phyloP scores from a whole-genome alignment of 805 yeast genomes.

The Sugiyamaella smithiae region DNA sequence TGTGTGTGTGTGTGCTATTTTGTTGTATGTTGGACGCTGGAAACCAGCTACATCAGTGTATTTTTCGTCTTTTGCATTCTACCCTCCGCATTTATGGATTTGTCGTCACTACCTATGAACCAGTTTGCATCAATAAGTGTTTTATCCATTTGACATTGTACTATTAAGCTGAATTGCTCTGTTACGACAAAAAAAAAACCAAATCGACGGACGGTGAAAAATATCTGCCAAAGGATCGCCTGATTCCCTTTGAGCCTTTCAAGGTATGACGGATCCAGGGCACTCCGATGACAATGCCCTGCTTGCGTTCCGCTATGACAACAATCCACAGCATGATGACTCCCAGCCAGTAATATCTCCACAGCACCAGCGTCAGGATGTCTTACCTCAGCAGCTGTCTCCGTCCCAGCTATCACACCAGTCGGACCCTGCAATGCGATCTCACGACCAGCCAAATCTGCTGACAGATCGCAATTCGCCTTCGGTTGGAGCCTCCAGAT shows the following conservation, averaged over 20 bases:
- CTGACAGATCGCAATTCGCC: no score
- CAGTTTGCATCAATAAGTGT: background rate
- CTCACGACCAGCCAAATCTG: background rate
- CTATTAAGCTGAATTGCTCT: no score
- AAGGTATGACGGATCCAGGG: conserved; percentile 20
- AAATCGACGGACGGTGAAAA: no score
- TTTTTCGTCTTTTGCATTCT: background rate
- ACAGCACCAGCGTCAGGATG: background rate
- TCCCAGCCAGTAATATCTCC: background rate
- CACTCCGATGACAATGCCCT: conserved; percentile 18
- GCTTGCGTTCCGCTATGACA: conserved; percentile 16
- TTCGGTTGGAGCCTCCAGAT: no score
- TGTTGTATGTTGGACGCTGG: background rate
- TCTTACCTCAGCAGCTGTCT: no score
- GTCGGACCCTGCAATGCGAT: background rate
- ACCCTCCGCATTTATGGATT: background rate
- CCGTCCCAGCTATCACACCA: background rate
- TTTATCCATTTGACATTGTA: conserved; percentile 1
- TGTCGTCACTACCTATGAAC: background rate
- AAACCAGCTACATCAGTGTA: background rate
- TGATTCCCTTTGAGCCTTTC: no score
- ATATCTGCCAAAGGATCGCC: no score
- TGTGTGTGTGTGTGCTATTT: no score
- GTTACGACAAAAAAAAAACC: no score
- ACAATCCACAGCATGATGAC: background rate